Evolutionary conservation across 108 stramenopile species (phyloP), one percentile per base, ranked within the genome.

Genomic region (Epithemia pelagica): DNA sequence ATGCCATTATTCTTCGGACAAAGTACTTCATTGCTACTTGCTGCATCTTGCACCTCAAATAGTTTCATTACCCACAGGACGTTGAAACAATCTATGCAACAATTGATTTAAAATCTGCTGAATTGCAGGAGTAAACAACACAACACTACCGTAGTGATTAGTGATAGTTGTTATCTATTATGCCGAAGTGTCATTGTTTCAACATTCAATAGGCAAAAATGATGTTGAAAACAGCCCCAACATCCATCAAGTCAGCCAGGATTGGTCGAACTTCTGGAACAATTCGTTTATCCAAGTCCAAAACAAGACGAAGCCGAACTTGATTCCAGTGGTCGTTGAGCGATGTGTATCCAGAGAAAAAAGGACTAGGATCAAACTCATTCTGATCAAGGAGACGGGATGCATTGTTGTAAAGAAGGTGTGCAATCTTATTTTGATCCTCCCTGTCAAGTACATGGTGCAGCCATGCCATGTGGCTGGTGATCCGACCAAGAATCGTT

Each of bases 251-350:
- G 25, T 58, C 56, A 58, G 56, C 56, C 56, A 58, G 21, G 7
- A 26, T 58, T 26, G 56, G 56, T 19, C 56, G 56, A 58, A 58
- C 25, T n/a, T 58, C 25, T 58, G 56, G 56, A 23, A 58, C 21
- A 19, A 58, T n/a, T 27, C 25, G 7, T 21, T 58, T 58, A 21
- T 58, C 56, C 56, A 58, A 27, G 21, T 23, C 22, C 8, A 27
- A 8, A 58, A n/a, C 25, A 19, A 58, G 26, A 23, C 26, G 56
- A 7, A 58, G 21, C 18, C 26, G 22, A 27, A 58, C 21, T 5
- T 58, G 7, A 18, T 5, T 7, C 56, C 56, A 58, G 21, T 58
- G 56, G 7, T 58, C 25, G 8, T 5, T 23, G 8, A n/a, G 7
- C 8, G 7, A 8, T 19, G 21, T 27, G 22, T 58, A 5, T 8